Percentiles rank a stretch among this genome's conserved stretches.
phyloP scores from a whole-genome alignment of 371 early-diverging fungal species.

The Zancudomyces culisetae region DNA sequence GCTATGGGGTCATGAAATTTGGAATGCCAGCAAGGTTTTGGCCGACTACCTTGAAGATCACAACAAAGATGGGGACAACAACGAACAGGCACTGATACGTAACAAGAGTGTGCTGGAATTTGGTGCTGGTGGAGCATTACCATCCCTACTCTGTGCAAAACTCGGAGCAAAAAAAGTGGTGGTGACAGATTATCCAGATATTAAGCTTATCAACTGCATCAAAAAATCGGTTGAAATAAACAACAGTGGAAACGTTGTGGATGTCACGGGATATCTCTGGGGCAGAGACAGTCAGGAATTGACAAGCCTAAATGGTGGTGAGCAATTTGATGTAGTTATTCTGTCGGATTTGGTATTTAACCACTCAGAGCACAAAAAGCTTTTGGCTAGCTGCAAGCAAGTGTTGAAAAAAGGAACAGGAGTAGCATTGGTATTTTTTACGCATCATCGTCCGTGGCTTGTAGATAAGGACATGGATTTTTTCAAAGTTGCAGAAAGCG shows the following conservation, averaged over 20 bases:
- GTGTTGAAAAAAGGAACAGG: slow-evolving; percentile 22
- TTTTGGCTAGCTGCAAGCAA: slow-evolving; percentile 44
- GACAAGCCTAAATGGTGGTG: slow-evolving; percentile 13
- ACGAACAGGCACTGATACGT: slow-evolving; percentile 21
- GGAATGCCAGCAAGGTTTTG: slow-evolving; percentile 77
- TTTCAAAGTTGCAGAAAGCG: slow-evolving; percentile 49
- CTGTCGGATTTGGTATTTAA: slow-evolving; percentile 83
- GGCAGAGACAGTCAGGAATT: slow-evolving; percentile 44
- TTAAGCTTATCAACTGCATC: slow-evolving; percentile 57
- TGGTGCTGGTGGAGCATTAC: slow-evolving; percentile 79
- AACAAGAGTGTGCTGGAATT: slow-evolving; percentile 64
- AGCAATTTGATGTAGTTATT: slow-evolving; percentile 56
- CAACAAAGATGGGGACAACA: slow-evolving; percentile 24
- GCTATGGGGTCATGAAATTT: slow-evolving; percentile 76
- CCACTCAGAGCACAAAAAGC: slow-evolving; percentile 55
- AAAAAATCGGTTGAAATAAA: slow-evolving; percentile 37
- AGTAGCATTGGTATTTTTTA: slow-evolving; percentile 20
- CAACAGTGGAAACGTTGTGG: slow-evolving; percentile 7
- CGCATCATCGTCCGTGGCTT: slow-evolving; percentile 28
- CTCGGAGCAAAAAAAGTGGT: slow-evolving; percentile 53
- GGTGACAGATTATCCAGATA: slow-evolving; percentile 80
- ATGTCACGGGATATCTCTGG: slow-evolving; percentile 63
- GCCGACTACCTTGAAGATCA: slow-evolving; percentile 52
- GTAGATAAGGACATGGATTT: slow-evolving; percentile 63
- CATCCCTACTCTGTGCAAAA: slow-evolving; percentile 51